phyloP scores from a whole-genome alignment of 2,329 filamentous ascomycete genomes.

The Exophiala aquamarina region DNA sequence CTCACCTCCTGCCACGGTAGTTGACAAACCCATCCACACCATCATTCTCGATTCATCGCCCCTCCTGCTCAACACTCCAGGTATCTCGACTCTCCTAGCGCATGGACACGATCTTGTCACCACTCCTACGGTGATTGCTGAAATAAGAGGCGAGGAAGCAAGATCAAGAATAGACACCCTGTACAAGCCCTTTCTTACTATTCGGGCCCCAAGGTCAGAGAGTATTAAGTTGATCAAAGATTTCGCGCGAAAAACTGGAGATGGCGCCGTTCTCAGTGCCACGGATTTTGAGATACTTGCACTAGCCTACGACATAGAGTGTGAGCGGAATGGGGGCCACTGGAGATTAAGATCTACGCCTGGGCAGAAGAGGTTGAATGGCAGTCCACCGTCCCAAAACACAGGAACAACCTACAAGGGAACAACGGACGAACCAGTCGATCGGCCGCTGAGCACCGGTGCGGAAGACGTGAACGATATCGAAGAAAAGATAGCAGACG shows the following conservation, averaged over 20 bases:
- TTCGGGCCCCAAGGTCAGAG: constrained; percentile 70
- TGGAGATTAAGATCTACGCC: constrained; percentile 79
- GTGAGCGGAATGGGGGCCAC: constrained; percentile 84
- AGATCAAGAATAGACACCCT: constrained; percentile 79
- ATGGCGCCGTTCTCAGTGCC: constrained; percentile 80
- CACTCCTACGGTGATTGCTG: constrained; percentile 78
- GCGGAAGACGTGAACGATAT: background rate
- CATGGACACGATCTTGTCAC: constrained; percentile 78
- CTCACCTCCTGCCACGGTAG: background rate
- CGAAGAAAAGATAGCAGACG: background rate
- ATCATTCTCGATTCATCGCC: constrained; percentile 89
- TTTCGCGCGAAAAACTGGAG: constrained; percentile 87
- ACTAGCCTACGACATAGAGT: constrained; percentile 90
- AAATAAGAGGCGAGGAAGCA: constrained; percentile 83
- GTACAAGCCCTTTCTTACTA: constrained; percentile 77
- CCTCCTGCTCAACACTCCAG: constrained; percentile 88
- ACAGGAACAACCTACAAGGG: constrained; percentile 16
- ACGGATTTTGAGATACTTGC: constrained; percentile 89
- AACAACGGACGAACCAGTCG: background rate
- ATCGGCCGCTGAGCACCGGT: background rate
- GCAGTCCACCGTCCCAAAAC: constrained; percentile 54
- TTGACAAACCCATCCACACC: constrained; percentile 70
- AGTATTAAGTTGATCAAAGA: constrained; percentile 78
- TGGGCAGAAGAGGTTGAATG: constrained; percentile 75
- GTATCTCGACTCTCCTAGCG: constrained; percentile 76